Evolutionary conservation across 2,329 filamentous ascomycete species (phyloP).

Genomic region (Talaromyces atroroseus): DNA sequence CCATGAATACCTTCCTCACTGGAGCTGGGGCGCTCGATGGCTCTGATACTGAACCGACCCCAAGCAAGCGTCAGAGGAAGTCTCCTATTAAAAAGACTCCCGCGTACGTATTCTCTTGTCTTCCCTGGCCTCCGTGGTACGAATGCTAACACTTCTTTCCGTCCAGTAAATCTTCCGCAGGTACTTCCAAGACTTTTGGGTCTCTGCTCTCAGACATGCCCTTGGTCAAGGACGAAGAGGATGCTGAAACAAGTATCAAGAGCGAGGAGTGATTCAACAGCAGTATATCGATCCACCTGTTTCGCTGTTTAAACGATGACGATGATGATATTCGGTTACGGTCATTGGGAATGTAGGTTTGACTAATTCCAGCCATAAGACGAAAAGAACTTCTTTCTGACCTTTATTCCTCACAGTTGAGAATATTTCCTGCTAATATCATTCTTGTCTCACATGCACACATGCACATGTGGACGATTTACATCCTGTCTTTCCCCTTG

Average conservation of each 20-base stretch:
- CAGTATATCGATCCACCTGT: too few relatives aligned
- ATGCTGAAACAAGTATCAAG: neutral
- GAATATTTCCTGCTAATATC: neutral
- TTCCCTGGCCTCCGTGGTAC: too few relatives aligned
- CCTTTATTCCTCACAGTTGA: too few relatives aligned
- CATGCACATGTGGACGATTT: neutral
- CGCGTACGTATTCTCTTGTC: neutral
- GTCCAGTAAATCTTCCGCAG: neutral
- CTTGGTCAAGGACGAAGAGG: neutral
- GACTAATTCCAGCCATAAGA: too few relatives aligned
- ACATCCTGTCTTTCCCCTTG: neutral
- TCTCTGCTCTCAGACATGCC: neutral
- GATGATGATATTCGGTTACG: too few relatives aligned
- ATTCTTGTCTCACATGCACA: neutral
- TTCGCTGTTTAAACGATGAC: too few relatives aligned
- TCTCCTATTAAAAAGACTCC: constrained; percentile 17
- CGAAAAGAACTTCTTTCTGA: too few relatives aligned
- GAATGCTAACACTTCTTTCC: neutral
- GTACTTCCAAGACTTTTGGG: neutral
- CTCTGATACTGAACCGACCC: constrained; percentile 14
- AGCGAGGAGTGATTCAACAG: neutral
- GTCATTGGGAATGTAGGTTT: too few relatives aligned
- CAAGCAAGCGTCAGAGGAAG: constrained; percentile 21
- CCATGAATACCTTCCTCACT: neutral
- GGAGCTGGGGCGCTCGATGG: neutral